phyloP scores from a whole-genome alignment of 2,329 filamentous ascomycete genomes.

The Nemania serpens region DNA sequence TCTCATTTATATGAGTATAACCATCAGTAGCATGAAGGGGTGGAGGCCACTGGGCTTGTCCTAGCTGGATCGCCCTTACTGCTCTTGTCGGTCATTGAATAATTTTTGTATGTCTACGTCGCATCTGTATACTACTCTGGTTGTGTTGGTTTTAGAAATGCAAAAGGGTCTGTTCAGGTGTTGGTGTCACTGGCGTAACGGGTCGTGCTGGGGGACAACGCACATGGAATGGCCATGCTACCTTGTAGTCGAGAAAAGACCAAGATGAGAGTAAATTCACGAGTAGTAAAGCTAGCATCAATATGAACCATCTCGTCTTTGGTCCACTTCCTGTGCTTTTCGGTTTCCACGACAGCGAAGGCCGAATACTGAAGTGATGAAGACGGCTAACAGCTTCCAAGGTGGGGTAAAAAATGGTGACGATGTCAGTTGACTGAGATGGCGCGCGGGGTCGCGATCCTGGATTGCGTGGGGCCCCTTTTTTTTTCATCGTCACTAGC shows the following conservation, averaged over 20 bases:
- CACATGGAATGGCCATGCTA: not conserved
- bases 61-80: not conserved
- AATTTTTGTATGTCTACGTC: constrained; percentile 23
- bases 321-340: not conserved
- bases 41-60: not conserved
- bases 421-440: not conserved
- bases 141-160: not conserved
- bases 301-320: too few relatives aligned
- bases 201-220: not conserved
- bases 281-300: too few relatives aligned
- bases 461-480: constrained; percentile 2
- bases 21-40: not conserved
- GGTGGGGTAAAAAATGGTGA: constrained; percentile 18
- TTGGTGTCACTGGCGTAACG: constrained; percentile 1
- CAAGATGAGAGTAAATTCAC: not conserved
- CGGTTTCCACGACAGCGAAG: not conserved
- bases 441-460: constrained; percentile 15
- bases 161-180: not conserved
- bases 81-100: constrained; percentile 3
- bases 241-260: not conserved
- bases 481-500: not conserved
- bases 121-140: constrained; percentile 16
- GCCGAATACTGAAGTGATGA: not conserved
- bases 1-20: not conserved
- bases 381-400: not conserved